Percentiles rank a stretch among this genome's conserved stretches.
Conservation (phyloP, 1,284 basidiomycete genomes). For the Sporisorium reilianum region DNA sequence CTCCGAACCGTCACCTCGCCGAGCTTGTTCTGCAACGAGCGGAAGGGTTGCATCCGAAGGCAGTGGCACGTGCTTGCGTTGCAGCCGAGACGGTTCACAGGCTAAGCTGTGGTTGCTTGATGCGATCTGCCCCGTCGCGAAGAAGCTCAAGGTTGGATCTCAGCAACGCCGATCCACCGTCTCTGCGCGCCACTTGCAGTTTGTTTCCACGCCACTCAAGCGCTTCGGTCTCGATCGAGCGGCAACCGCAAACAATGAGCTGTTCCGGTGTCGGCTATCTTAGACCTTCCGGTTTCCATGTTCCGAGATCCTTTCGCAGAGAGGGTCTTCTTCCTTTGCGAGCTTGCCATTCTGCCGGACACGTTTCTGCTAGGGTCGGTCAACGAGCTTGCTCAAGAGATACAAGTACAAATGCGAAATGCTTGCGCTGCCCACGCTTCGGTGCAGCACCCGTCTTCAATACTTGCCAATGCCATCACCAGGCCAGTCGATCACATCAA, state of each 20-base stretch:
- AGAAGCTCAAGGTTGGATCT: background rate
- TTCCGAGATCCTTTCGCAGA: background rate
- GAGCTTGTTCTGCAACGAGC: conserved; percentile 4
- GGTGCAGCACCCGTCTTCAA: background rate
- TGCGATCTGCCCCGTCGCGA: background rate
- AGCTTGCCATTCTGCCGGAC: background rate
- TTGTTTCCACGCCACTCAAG: background rate
- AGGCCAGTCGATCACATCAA: conserved; percentile 57
- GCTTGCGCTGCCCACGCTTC: background rate
- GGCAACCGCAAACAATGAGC: background rate
- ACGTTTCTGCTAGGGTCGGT: background rate
- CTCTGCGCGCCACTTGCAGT: background rate
- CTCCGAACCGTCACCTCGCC: background rate
- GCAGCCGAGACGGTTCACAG: conserved; percentile 6
- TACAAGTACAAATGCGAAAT: conserved; percentile 36
- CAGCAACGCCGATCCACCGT: too few relatives aligned
- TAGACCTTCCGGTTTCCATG: background rate
- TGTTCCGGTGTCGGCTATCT: background rate
- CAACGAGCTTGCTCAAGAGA: conserved; percentile 9
- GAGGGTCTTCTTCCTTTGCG: background rate
- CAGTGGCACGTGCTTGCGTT: background rate
- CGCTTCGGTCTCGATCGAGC: background rate
- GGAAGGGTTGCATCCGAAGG: conserved; percentile 2
- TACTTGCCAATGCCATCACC: conserved; percentile 50
- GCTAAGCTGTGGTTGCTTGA: background rate